Evolutionary conservation across 2,329 filamentous ascomycete genomes (phyloP), one percentile per base, ranked within the genome.

Genomic region (Cryphonectria naterciae): DNA sequence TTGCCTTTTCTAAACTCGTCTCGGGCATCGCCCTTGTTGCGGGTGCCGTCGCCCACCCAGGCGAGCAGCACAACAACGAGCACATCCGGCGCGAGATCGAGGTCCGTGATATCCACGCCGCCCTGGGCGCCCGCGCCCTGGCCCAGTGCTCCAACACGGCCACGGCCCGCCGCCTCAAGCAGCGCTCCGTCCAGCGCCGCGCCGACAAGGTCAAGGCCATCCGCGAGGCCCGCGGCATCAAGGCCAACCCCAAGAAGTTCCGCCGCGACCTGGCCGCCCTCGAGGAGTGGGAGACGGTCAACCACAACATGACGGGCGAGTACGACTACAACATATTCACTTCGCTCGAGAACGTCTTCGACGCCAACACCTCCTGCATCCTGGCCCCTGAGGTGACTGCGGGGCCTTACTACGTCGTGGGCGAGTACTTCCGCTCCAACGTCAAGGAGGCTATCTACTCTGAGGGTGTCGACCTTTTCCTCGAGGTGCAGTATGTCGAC

Each of bases 361-460:
- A 76, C 41, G 79, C 77, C 46, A 79, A 81, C 70, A 80, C 77
- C 8, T 79, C 77, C 65, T 81, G 79, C 54, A 77, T 81, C 62
- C 73, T 81, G 32, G 75, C 79, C 43, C 80, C 80, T 43, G 77
- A 80, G 63, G 73, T 80, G 49, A 81, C 79, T 5, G 77, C 78
- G 61, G 80, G 80, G 1, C 83, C 71, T 1, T 73, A 73, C 41
- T 80, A 81, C 73, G 79, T 85, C 35, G 76, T 79, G n/a, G 84
- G 83, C 63, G 83, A 86, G 76, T 79, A 81, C 69, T 75, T 86
- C 70, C 81, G 84, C 60, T 77, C 80, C 56, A 81, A 86, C 72
- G 79, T 86, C 72, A 81, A 80, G 69, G 84, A 86, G 69, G 68
- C 76, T 4, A 73, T 82, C 73, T 78, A 56, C 58, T 76, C 73